Conservation (phyloP, 1,284 basidiomycete genomes). For the Phellinidium pouzarii region DNA sequence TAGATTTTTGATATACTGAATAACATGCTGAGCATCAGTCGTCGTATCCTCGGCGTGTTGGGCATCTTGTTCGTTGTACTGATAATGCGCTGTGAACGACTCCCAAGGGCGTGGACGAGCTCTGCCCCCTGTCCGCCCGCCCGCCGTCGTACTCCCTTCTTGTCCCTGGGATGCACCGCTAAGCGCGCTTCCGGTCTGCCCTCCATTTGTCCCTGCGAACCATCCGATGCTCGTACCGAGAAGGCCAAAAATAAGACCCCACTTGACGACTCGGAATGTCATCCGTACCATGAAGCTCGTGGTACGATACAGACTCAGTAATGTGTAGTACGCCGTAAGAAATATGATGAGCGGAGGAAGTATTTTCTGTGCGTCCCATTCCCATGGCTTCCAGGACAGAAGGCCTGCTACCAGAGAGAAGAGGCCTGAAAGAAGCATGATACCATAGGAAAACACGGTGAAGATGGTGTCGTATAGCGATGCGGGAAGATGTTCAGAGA, state of each 20-base stretch:
- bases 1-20: constrained; percentile 38
- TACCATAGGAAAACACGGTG: constrained; percentile 44
- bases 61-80: constrained; percentile 36
- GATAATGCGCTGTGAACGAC: constrained; percentile 50
- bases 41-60: constrained; percentile 23
- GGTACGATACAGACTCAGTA: constrained; percentile 67
- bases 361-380: constrained; percentile 60
- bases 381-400: constrained; percentile 41
- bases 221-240: constrained; percentile 47
- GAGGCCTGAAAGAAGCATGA: constrained; percentile 46
- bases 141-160: background rate
- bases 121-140: constrained; percentile 1
- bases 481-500: constrained; percentile 48
- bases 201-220: constrained; percentile 37
- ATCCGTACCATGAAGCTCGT: constrained; percentile 66
- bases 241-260: constrained; percentile 54
- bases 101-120: constrained; percentile 47
- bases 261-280: constrained; percentile 63
- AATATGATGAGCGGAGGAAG: constrained; percentile 68
- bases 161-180: constrained; percentile 4
- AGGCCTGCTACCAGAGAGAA: constrained; percentile 41
- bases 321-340: constrained; percentile 63
- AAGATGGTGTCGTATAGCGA: constrained; percentile 47
- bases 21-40: constrained; percentile 34
- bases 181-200: constrained; percentile 25